Evolutionary conservation across 495 filamentous ascomycete species (phyloP), one percentile per base, ranked within the genome.

Genomic region (Hypomontagnella submonticulosa): DNA sequence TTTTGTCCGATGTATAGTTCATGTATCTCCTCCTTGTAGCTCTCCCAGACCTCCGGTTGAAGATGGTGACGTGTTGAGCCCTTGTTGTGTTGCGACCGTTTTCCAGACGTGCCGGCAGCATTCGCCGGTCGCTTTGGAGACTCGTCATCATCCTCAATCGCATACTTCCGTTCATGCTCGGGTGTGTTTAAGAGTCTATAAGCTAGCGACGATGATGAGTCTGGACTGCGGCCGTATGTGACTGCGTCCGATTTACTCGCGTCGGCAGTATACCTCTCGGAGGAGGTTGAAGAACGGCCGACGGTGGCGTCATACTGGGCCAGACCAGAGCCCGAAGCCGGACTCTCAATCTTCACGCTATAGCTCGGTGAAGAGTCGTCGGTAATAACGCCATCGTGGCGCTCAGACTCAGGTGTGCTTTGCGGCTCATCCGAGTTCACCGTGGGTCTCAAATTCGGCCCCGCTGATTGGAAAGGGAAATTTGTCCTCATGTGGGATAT

Each of bases 1-100:
- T 71, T 61, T 42, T 70, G 51, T 15, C 61, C 69, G 20, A 74
- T 71, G 37, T 74, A 74, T 11, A 74, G 36, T 19, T 66, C 48
- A 3, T 66, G 57, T 46, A 74, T 74, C 15, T 63, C 67, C 18
- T 66, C 63, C 53, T 70, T 74, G 40, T 66, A 49, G 19, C 34
- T 32, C 51, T 74, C 71, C 71, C 71, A 74, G 50, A 63, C 52
- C 20, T 69, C 67, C 16, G 66, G 56, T 32, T 34, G 56, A 10
- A 64, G 60, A 42, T 66, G n/a, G 16, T 67, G 64, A 13, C 65
- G 65, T 10, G 73, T 73, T 12, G 71, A 63, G 11, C 63, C 71
- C 60, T 71, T 76, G 15, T 8, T 33, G n/a, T 34, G 8, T 38
- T 30, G 57, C 18, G 13, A 15, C 32, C 15, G 46, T 32, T 37